These are phyloP conservation scores for Acaromyces ingoldii DNA, from an alignment of 1,284 basidiomycete genomes.

Conservation along the genomic window DNA sequence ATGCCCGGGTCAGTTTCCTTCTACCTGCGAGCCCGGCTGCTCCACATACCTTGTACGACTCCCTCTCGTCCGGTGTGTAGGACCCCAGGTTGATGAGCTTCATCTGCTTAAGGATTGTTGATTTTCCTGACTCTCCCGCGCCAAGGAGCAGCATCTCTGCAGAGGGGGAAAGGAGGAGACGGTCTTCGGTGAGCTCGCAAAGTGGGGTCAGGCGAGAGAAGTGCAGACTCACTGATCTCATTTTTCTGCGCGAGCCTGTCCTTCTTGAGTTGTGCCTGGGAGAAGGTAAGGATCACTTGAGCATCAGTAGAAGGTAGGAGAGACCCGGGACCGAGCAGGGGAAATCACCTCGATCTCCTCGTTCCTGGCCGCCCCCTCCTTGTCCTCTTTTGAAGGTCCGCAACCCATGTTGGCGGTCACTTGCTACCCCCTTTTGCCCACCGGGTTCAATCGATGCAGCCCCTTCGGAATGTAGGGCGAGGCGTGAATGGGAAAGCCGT, in stretches of 20 bases:
- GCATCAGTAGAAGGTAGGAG: background rate
- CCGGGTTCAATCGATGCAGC: too few relatives aligned
- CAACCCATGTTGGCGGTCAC: slow-evolving; percentile 13
- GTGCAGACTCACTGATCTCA: slow-evolving; percentile 67
- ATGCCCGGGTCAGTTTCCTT: background rate
- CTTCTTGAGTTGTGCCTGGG: slow-evolving; percentile 72
- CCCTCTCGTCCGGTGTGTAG: slow-evolving; percentile 84
- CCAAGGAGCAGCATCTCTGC: slow-evolving; percentile 46
- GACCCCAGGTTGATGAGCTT: slow-evolving; percentile 55
- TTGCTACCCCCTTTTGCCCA: too few relatives aligned
- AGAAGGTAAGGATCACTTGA: background rate
- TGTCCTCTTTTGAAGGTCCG: slow-evolving; percentile 35
- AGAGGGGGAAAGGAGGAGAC: background rate
- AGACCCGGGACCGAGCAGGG: background rate
- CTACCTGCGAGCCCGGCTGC: background rate
- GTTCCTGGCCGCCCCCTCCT: slow-evolving; percentile 56
- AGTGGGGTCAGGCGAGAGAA: background rate
- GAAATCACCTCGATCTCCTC: slow-evolving; percentile 76
- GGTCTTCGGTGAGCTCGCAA: background rate
- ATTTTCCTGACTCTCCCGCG: slow-evolving; percentile 51
- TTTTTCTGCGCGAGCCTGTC: slow-evolving; percentile 88
- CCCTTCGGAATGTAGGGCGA: too few relatives aligned
- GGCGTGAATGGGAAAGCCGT: too few relatives aligned
- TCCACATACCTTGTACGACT: slow-evolving; percentile 68
- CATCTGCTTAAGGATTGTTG: slow-evolving; percentile 51